A percentile compares a stretch with the other conserved stretches of the same genome.
Conservation (phyloP, 202 grass and related monocot species). For the Digitaria exilis region DNA sequence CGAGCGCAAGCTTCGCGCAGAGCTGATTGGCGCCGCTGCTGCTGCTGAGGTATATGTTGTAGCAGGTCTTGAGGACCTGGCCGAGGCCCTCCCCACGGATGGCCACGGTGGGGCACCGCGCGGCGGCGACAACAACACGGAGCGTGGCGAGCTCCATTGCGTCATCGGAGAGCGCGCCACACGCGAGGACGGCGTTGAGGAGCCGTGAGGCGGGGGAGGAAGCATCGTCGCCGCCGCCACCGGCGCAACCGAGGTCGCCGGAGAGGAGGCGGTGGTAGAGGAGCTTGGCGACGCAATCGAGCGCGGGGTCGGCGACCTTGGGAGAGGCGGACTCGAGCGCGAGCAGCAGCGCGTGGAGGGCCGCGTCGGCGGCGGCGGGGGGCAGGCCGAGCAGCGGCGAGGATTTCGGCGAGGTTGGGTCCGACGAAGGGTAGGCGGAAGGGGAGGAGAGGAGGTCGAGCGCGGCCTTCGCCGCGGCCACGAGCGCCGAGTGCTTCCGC, state of each 20-base stretch:
- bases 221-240: conserved; percentile 21
- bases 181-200: conserved; percentile 62
- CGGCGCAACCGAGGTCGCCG: conserved; percentile 62
- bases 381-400: conserved; percentile 54
- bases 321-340: conserved; percentile 71
- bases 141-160: conserved; percentile 78
- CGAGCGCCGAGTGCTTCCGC: conserved; percentile 86
- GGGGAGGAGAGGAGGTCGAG: conserved; percentile 77
- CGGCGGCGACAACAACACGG: conserved; percentile 70
- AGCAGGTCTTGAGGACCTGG: conserved; percentile 86
- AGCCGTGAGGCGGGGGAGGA: conserved; percentile 52
- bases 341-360: conserved; percentile 62
- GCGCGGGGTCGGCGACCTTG: conserved; percentile 79
- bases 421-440: conserved; percentile 39
- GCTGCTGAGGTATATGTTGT: conserved; percentile 93
- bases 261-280: conserved; percentile 74
- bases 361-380: conserved; percentile 38
- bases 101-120: conserved; percentile 64
- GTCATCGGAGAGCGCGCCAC: conserved; percentile 65
- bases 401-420: conserved; percentile 53
- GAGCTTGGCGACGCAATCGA: conserved; percentile 82
- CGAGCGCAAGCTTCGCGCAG: conserved; percentile 90
- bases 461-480: conserved; percentile 74
- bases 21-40: conserved; percentile 79
- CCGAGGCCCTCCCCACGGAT: conserved; percentile 81